phyloP scores from a whole-genome alignment of 805 yeast species.

The Ogataea degrootiae region DNA sequence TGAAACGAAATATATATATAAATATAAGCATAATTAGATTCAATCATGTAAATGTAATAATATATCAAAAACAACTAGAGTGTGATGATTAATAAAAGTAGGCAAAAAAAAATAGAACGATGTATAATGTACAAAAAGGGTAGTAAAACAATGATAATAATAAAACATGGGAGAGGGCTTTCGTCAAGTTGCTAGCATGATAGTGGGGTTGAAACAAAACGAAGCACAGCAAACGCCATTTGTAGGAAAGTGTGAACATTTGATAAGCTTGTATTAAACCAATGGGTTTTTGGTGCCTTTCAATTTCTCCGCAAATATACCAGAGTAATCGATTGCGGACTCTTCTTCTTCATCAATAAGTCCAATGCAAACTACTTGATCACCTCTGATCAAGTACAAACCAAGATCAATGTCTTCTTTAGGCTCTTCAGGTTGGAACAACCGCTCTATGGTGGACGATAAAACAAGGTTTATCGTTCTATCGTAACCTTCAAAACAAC shows the following conservation, averaged over 20 bases:
- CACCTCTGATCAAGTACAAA: conserved; percentile 52
- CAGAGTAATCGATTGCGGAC: conserved; percentile 37
- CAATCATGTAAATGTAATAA: conserved; percentile 6
- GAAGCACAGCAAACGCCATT: background rate
- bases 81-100: no score
- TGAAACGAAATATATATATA: background rate
- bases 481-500: conserved; percentile 56
- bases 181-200: no score
- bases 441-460: conserved; percentile 45
- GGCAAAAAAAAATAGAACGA: no score
- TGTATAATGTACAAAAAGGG: no score
- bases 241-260: background rate
- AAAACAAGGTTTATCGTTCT: conserved; percentile 58
- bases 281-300: conserved; percentile 30
- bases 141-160: no score
- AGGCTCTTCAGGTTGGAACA: conserved; percentile 38
- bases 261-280: background rate
- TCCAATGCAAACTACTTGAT: conserved; percentile 53
- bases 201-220: background rate
- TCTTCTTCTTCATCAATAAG: conserved; percentile 42
- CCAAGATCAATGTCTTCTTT: conserved; percentile 41
- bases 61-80: no score
- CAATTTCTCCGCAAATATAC: conserved; percentile 19
- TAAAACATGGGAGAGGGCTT: no score
- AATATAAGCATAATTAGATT: background rate